Evolutionary conservation across 352 stramenopile genomes (phyloP).

Genomic region (Pythium plurisporium): DNA sequence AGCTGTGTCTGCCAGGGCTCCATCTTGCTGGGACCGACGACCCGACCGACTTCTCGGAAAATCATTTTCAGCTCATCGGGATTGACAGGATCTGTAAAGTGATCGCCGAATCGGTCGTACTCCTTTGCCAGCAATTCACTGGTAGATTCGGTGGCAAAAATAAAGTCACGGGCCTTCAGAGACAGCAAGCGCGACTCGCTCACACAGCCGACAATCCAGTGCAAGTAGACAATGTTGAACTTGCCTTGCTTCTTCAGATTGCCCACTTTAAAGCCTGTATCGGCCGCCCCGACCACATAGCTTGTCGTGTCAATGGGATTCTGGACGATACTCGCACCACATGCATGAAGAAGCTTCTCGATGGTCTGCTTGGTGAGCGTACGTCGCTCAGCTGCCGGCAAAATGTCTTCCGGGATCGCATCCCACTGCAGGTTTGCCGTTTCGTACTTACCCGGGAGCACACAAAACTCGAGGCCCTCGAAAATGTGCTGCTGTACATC

Average conservation of each 20-base stretch:
- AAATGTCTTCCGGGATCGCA: constrained; percentile 32
- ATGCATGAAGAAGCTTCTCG: constrained; percentile 73
- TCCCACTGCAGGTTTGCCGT: neutral
- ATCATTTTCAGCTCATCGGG: constrained; percentile 46
- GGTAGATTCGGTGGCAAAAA: constrained; percentile 66
- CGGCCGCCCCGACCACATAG: constrained; percentile 57
- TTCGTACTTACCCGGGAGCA: constrained; percentile 74
- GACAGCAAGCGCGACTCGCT: constrained; percentile 26
- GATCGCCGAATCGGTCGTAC: constrained; percentile 69
- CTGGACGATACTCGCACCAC: constrained; percentile 63
- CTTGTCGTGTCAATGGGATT: constrained; percentile 65
- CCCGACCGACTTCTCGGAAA: constrained; percentile 34
- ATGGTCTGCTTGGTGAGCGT: constrained; percentile 58
- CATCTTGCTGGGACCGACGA: neutral
- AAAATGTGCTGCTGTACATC: constrained; percentile 59
- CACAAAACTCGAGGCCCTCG: constrained; percentile 65
- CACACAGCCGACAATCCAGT: constrained; percentile 58
- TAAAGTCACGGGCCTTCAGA: constrained; percentile 55
- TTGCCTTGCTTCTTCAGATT: constrained; percentile 80
- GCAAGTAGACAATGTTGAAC: constrained; percentile 67
- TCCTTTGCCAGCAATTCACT: constrained; percentile 51
- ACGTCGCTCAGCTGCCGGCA: constrained; percentile 19
- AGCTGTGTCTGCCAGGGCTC: constrained; percentile 52
- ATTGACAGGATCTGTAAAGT: constrained; percentile 57
- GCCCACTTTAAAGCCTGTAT: constrained; percentile 68